Conservation (phyloP, 192 early-diverging fungal genomes). For the Linnemannia zychae region DNA sequence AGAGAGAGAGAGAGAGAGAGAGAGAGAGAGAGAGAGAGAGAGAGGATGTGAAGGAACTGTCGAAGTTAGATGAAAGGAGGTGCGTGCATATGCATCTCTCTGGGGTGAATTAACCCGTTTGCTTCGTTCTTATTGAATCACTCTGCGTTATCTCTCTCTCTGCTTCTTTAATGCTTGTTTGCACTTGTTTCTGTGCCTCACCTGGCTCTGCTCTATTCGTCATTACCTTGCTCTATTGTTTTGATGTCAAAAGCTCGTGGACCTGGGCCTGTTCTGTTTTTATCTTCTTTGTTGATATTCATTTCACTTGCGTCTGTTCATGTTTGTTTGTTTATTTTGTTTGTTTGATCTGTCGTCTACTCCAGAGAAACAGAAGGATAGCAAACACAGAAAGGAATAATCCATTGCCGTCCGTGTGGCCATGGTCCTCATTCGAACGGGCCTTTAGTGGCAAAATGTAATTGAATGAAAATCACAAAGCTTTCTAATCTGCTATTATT, state of each 20-base stretch:
- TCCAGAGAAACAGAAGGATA: neutral
- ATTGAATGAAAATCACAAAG: neutral
- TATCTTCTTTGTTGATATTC: neutral
- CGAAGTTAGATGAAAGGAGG: neutral
- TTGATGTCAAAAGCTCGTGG: neutral
- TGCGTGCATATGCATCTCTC: neutral
- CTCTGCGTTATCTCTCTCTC: neutral
- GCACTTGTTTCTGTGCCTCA: neutral
- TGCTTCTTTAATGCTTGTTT: neutral
- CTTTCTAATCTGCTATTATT: neutral
- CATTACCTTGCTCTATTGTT: neutral
- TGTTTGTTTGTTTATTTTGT: neutral
- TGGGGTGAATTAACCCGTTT: neutral
- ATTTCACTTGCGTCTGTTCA: neutral
- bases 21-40: neutral
- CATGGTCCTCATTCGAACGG: neutral
- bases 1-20: neutral
- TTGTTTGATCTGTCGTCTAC: neutral
- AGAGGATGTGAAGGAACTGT: neutral
- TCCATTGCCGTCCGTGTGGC: neutral
- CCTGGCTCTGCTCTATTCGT: neutral
- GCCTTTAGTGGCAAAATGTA: neutral
- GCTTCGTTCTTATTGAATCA: neutral
- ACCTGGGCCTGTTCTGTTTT: neutral
- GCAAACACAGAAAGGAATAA: neutral